A percentile compares a stretch with the other conserved stretches of the same genome.
Evolutionary conservation across 148 eudicot species (phyloP).

Genomic region (Chenopodium berlandieri): DNA sequence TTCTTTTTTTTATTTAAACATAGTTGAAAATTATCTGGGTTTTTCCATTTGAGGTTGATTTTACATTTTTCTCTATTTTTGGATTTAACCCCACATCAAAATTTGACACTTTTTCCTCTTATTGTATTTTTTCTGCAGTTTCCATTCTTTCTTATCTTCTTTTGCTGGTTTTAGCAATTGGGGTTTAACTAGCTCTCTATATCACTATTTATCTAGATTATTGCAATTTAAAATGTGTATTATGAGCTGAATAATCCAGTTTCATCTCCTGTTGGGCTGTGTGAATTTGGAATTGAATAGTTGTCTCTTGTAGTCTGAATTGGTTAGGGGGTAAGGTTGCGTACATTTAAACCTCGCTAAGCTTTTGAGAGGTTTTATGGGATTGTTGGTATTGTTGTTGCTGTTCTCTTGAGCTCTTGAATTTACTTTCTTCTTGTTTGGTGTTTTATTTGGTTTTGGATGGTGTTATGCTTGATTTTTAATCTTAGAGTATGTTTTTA

Average conservation of each 20-base stretch:
- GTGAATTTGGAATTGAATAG: not conserved
- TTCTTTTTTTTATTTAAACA: not conserved
- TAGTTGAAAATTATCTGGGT: constrained; percentile 17
- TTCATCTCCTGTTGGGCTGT: not conserved
- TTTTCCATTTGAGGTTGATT: constrained; percentile 15
- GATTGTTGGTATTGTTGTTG: constrained; percentile 4
- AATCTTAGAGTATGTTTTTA: not conserved
- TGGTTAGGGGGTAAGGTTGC: constrained; percentile 12
- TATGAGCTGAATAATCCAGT: constrained; percentile 5
- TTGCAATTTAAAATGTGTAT: not conserved
- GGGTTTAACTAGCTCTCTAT: constrained; percentile 6
- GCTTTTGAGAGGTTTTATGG: not conserved
- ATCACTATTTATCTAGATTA: not conserved
- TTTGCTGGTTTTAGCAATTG: constrained; percentile 7
- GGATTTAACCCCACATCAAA: constrained; percentile 10
- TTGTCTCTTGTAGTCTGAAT: constrained; percentile 1
- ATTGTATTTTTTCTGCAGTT: constrained; percentile 7
- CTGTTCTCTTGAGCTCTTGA: not conserved
- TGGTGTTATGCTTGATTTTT: not conserved
- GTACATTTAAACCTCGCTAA: not conserved
- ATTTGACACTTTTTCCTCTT: constrained; percentile 19
- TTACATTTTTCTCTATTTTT: constrained; percentile 8
- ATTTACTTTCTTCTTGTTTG: not conserved
- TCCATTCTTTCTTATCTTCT: constrained; percentile 25
- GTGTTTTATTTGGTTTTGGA: constrained; percentile 6